Evolutionary conservation across 345 rosid genomes (phyloP).

Genomic region (Melaleuca alternifolia): DNA sequence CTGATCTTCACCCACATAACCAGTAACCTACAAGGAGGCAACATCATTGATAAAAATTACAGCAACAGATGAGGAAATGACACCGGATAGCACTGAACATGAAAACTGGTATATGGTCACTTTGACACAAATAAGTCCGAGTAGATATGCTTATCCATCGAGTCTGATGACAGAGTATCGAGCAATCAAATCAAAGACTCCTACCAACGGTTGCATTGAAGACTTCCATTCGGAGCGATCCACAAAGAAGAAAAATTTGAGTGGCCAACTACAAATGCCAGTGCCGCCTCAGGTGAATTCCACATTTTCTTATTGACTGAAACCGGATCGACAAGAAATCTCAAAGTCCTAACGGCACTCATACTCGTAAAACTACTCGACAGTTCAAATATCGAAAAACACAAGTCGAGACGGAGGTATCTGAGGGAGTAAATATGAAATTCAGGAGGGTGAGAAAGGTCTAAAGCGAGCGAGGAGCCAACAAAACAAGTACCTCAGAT

Average conservation of each 20-base stretch:
- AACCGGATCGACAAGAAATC: not conserved
- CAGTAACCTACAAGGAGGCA: constrained; percentile 34
- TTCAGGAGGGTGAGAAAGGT: not conserved
- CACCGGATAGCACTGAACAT: not conserved
- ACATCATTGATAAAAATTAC: not conserved
- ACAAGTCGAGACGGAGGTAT: not conserved
- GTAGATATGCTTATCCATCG: not conserved
- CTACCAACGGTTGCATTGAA: not conserved
- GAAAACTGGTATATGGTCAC: not conserved
- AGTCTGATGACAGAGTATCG: not conserved
- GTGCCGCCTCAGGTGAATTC: not conserved
- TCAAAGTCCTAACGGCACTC: not conserved
- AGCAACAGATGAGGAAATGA: not conserved
- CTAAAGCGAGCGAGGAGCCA: not conserved
- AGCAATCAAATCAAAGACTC: not conserved
- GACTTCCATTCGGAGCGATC: not conserved
- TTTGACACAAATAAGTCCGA: not conserved
- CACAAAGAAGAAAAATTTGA: not conserved
- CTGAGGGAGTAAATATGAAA: not conserved
- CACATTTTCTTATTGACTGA: not conserved
- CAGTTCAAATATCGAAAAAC: not conserved
- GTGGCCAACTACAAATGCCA: not conserved
- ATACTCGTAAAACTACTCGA: not conserved
- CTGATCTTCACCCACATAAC: constrained; percentile 64
- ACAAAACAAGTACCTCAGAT: constrained; percentile 2